Percentiles rank a stretch among this genome's conserved stretches.
Evolutionary conservation across 257 asterid species (phyloP).

Genomic region (Solanum rostratum): DNA sequence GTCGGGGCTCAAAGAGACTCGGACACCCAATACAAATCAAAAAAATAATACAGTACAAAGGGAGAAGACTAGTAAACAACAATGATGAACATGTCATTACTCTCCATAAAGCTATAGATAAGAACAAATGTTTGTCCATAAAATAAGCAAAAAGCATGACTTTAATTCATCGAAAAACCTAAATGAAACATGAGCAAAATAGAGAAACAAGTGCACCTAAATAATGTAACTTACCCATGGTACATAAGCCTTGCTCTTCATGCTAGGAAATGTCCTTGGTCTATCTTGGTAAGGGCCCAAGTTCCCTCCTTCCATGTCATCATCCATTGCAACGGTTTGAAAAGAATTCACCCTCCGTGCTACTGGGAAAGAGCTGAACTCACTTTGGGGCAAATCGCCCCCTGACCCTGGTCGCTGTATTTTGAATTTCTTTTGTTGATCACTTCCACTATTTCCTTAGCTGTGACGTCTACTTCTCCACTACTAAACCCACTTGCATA

Average conservation of each 20-base stretch:
- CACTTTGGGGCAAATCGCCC: conserved; percentile 84
- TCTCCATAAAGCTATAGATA: not conserved
- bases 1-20: no score
- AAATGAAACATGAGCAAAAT: not conserved
- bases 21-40: no score
- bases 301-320: conserved; percentile 72
- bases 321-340: conserved; percentile 81
- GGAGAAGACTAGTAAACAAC: not conserved
- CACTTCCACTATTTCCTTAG: not conserved
- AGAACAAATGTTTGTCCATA: not conserved
- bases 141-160: not conserved
- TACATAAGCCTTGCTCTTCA: conserved; percentile 73
- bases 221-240: conserved; percentile 59
- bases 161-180: not conserved
- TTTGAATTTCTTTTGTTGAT: conserved; percentile 22
- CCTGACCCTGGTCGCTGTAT: conserved; percentile 76
- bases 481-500: not conserved
- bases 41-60: not conserved
- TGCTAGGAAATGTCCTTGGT: conserved; percentile 72
- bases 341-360: conserved; percentile 75
- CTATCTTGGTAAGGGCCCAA: conserved; percentile 73
- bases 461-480: not conserved
- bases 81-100: not conserved
- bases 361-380: conserved; percentile 48
- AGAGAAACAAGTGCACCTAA: not conserved